These are phyloP conservation scores for Venturiaceae sp. DNA, from an alignment of 2,329 filamentous ascomycete species.

Conservation along the genomic window DNA sequence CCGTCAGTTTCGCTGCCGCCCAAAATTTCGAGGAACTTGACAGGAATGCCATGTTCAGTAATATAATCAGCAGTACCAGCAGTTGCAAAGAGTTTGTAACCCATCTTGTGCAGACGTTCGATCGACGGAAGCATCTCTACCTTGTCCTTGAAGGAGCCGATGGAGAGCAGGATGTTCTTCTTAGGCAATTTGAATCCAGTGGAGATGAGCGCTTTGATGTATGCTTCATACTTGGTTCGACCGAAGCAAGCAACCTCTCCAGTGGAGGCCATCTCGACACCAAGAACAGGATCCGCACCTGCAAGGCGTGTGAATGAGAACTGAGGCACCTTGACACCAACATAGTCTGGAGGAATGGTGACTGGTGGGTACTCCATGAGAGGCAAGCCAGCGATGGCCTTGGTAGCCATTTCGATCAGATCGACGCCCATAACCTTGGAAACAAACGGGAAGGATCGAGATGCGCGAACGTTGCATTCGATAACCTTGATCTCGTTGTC, in stretches of 20 bases:
- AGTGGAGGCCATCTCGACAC: constrained; percentile 98
- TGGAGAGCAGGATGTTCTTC: constrained; percentile 89
- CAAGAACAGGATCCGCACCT: constrained; percentile 89
- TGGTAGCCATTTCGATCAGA: constrained; percentile 96
- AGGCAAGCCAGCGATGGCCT: constrained; percentile 82
- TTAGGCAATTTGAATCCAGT: constrained; percentile 95
- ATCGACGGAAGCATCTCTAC: constrained; percentile 93
- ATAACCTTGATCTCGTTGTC: constrained; percentile 99
- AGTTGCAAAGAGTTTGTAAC: constrained; percentile 93
- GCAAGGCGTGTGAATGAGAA: constrained; percentile 98
- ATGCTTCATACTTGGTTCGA: constrained; percentile 92
- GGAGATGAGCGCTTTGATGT: constrained; percentile 89
- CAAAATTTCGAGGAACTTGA: constrained; percentile 88
- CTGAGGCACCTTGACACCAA: constrained; percentile 96
- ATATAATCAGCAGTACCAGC: constrained; percentile 95
- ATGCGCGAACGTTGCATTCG: constrained; percentile 95
- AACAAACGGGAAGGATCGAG: constrained; percentile 93
- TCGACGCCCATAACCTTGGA: constrained; percentile 98
- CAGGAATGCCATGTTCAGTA: constrained; percentile 81
- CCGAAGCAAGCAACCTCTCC: constrained; percentile 97
- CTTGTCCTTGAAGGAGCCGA: constrained; percentile 97
- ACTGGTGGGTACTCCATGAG: constrained; percentile 73
- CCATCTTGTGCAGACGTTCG: constrained; percentile 77
- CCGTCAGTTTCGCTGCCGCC: constrained; percentile 60
- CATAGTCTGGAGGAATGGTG: constrained; percentile 67